Base-by-base conservation (phyloP, 371 early-diverging fungal species). In the Syncephalastrum monosporum region DNA sequence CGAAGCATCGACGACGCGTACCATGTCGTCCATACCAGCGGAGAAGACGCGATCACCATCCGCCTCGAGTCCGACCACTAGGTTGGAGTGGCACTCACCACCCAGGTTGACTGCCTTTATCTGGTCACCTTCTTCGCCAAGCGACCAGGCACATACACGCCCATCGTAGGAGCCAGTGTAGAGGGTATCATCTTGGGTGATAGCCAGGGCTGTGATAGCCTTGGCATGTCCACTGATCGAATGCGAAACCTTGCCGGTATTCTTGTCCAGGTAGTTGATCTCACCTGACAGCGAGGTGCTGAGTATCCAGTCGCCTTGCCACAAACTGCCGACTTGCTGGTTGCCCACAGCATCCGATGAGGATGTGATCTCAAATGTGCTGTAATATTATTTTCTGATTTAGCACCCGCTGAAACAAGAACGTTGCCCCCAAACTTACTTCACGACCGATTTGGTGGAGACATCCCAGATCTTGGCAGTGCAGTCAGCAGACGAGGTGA, bases 381-480 rank as follows among this genome's bases (percentile, higher is more conserved):
- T 85, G 57, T 42, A 24, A 43, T 23, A 27, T 50, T 6, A 27
- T 27, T 19, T 15, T 10, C 1, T 21, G n/a, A 25, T 38, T 56
- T 46, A 24, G 25, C 10, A 12, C 13, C 33, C 23, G 12, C 50
- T 42, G 17, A 41, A 51, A 12, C 49, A 15, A 47, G 27, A 24
- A 23, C 13, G 0, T 33, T 33, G 2, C 8, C 38, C 6, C 5
- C 45, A 50, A 42, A 55, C 81, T 67, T 83, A 90, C 91, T 75
- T 83, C 42, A 89, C 85, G 16, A 92, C 89, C 21, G 71, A 68
- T 53, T 86, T 79, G 5, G 83, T 64, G 15, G 75, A 82, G 0
- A 94, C 71, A 74, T 98, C 96, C 97, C 97, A 98, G 53, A 98
- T 77, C 81, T 94, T 93, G 61, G 85, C 89, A 19, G 95, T 93